Base-by-base conservation (phyloP, 768 basidiomycete species). In the Kwoniella heveanensis region DNA sequence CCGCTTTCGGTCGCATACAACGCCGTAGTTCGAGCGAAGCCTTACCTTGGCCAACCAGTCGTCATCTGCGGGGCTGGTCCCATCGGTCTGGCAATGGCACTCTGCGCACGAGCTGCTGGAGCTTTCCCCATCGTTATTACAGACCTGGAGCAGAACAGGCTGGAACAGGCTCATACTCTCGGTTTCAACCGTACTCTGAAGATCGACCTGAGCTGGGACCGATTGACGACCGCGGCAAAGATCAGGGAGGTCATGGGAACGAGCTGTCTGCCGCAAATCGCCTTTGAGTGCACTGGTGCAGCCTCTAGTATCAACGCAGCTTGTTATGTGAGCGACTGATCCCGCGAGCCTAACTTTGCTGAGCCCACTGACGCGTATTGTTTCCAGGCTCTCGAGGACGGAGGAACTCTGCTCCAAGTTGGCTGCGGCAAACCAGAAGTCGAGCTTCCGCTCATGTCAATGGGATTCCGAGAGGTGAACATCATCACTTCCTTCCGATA, bases 281-380 rank as follows among this genome's bases (percentile, higher is more conserved):
- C 63, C 17, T 67, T 73, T 52, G 71, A 73, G 30, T 70, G 69
- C 50, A 73, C 71, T 36, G 71, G 71, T 12, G 69, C 71, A 2
- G 63, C 44, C 21, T 44, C 52, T 1, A 69, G 68, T 54, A 68
- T 73, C 58, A 67, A 68, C 27, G 46, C 70, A 12, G 68, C 69
- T 19, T 65, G 63, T 30, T 73, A 73, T 56, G 71, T 65, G 50
- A 68, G 65, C 63, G 12, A 21, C 44, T 32, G 32, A 32, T 47
- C 26, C 48, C 25, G n/a, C 27, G 9, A n/a, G 27, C 19, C 37
- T 44, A 22, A 21, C n/a, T n/a, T n/a, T n/a, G n/a, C n/a, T n/a
- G n/a, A n/a, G n/a, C n/a, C n/a, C n/a, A n/a, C n/a, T n/a, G n/a
- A n/a, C n/a, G n/a, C n/a, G n/a, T n/a, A 25, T 46, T 21, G 6